These are phyloP conservation scores for Vicia sativa DNA, from an alignment of 306 rosid genomes.

Conservation along the genomic window DNA sequence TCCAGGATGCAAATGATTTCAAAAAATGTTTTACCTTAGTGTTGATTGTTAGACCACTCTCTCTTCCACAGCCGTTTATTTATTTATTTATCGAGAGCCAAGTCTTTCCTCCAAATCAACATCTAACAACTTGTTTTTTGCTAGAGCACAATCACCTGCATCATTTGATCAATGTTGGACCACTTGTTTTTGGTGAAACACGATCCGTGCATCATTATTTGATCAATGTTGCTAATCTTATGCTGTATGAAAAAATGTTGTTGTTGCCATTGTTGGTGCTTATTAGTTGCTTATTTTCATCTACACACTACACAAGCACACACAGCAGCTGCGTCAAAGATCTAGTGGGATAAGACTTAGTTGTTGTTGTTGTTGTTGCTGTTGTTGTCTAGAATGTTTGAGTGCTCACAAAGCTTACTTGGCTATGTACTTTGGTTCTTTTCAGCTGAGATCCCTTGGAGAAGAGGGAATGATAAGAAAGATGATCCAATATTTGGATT, in stretches of 20 bases:
- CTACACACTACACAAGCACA: not conserved
- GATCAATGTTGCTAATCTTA: constrained; percentile 8
- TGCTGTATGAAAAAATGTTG: not conserved
- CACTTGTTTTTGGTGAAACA: not conserved
- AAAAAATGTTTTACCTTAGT: constrained; percentile 3
- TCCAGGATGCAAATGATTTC: constrained; percentile 4
- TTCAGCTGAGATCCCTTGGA: constrained; percentile 82
- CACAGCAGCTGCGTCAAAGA: not conserved
- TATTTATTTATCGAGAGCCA: not conserved
- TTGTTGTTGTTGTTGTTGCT: no score
- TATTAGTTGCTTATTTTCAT: constrained; percentile 9
- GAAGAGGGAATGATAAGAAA: constrained; percentile 74
- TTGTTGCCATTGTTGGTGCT: not conserved
- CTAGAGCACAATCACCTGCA: not conserved
- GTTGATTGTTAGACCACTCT: constrained; percentile 4
- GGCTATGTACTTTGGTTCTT: constrained; percentile 21
- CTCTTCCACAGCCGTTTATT: not conserved
- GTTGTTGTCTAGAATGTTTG: no score
- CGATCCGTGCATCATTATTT: not conserved
- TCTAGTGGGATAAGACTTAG: no score
- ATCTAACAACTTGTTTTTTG: not conserved
- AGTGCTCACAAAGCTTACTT: constrained; percentile 29
- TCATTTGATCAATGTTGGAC: constrained; percentile 9
- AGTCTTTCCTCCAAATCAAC: not conserved
- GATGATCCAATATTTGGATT: constrained; percentile 63